phyloP scores from a whole-genome alignment of 2,329 filamentous ascomycete species.

The Beauveria scarabaeidicola region DNA sequence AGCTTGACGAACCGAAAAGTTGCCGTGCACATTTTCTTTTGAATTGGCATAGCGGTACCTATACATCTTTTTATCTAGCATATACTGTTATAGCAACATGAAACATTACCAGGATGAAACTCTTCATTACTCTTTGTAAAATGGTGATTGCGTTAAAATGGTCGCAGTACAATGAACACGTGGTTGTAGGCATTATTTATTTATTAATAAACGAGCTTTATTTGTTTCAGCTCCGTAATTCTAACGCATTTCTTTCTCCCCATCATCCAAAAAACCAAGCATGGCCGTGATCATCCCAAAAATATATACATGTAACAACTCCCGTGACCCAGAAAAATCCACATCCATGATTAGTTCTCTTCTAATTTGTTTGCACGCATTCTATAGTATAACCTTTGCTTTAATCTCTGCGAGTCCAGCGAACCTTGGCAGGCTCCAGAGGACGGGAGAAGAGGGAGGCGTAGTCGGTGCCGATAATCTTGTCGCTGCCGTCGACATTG shows the following conservation, averaged over 20 bases:
- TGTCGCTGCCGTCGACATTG: conserved; percentile 62
- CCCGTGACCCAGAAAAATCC: not conserved
- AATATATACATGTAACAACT: not conserved
- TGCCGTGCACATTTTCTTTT: not conserved
- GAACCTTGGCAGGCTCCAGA: conserved; percentile 59
- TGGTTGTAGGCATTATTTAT: not conserved
- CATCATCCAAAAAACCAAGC: not conserved
- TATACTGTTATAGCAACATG: conserved; percentile 2
- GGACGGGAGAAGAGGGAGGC: conserved; percentile 66
- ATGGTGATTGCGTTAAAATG: not conserved
- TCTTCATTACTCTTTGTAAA: not conserved
- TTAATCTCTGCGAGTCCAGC: conserved; percentile 62
- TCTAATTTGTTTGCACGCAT: not conserved
- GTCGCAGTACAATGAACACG: not conserved
- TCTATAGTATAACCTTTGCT: conserved; percentile 6
- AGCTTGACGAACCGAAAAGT: not conserved
- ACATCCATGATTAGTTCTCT: not conserved
- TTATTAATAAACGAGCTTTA: not conserved
- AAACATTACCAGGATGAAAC: not conserved
- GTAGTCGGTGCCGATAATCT: conserved; percentile 61
- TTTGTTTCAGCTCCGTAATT: not conserved
- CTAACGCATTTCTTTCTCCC: not conserved
- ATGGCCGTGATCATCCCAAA: not conserved
- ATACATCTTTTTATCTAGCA: not conserved
- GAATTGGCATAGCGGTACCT: not conserved